Percentiles rank a stretch among this genome's conserved stretches.
Conservation (phyloP, 176 grass and related monocot genomes). For the Guadua angustifolia region DNA sequence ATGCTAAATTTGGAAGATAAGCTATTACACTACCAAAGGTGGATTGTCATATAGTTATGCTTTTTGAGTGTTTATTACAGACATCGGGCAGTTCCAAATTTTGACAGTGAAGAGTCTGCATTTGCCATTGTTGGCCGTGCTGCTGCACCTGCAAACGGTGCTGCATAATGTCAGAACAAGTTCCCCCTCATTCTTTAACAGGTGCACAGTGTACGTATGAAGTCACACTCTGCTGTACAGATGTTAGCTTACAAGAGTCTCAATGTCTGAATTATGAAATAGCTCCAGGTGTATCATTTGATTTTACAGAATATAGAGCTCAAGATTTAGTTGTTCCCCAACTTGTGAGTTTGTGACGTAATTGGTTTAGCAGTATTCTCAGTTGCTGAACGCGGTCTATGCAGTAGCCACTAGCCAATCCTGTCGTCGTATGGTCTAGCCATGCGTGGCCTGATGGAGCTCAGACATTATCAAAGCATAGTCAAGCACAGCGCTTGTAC, state of each 20-base stretch:
- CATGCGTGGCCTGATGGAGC: neutral
- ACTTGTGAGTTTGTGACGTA: neutral
- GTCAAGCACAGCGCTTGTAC: neutral
- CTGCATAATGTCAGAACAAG: neutral
- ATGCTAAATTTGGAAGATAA: slow-evolving; percentile 45
- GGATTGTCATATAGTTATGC: neutral
- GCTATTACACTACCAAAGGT: neutral
- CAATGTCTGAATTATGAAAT: slow-evolving; percentile 7
- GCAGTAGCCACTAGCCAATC: neutral
- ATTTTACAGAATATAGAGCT: neutral
- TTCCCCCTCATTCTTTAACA: neutral
- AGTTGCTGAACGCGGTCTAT: neutral
- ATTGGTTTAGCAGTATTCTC: neutral
- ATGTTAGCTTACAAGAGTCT: neutral
- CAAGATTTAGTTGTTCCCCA: neutral
- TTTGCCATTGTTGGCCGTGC: no score
- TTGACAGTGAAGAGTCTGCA: slow-evolving; percentile 32
- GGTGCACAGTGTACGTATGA: slow-evolving; percentile 30
- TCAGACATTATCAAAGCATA: neutral
- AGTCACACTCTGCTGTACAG: slow-evolving; percentile 4
- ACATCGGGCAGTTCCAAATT: slow-evolving; percentile 11
- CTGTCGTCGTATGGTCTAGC: neutral
- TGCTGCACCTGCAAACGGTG: neutral
- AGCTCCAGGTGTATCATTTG: neutral
- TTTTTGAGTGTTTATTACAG: neutral